Evolutionary conservation across 2,329 filamentous ascomycete species (phyloP), one percentile per base, ranked within the genome.

Genomic region (Daldinia sp.): DNA sequence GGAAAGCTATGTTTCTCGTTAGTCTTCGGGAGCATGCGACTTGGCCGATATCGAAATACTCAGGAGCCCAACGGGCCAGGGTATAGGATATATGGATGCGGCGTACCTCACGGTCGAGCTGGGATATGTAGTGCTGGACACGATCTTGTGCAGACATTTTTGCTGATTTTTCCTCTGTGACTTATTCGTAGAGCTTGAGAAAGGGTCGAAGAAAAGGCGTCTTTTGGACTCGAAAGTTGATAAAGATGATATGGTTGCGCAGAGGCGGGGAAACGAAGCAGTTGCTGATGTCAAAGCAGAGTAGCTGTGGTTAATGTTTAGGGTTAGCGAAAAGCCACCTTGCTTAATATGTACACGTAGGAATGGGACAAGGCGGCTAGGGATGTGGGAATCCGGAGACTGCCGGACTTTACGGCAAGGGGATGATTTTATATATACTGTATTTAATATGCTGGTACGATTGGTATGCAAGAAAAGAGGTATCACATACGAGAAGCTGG

Each of bases 91-190:
- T 19, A 37, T 34, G 48, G 41, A 51, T 51, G 29, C 17, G 50
- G 68, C 87, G 70, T 80, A 94, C 91, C 89, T 93, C 91, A 76
- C 88, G 90, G 81, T 96, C 92, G 80, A 96, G 89, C 81, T 90
- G 85, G 72, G 86, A 85, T 76, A 95, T 84, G 75, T 92, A 90
- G 74, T 90, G 84, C 79, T 93, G 90, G 70, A 90, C 87, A 79
- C 88, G 89, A 74, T 93, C 90, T 80, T 93, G 90, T 67, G 85
- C 83, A 78, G 89, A 89, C 90, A 93, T 93, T 72, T 74, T 86
- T 78, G 85, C 83, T 78, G 89, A 89, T 89, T 93, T 93, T 72
- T 74, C 86, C 78, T 72, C 69, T 30, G 17, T 50, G 8, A n/a
- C n/a, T 67, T 48, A 48, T 19, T 29, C 45, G 45, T 29, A 48